Evolutionary conservation across 352 stramenopile genomes (phyloP), one percentile per base, ranked within the genome.

Genomic region (Pythium guiyangense): DNA sequence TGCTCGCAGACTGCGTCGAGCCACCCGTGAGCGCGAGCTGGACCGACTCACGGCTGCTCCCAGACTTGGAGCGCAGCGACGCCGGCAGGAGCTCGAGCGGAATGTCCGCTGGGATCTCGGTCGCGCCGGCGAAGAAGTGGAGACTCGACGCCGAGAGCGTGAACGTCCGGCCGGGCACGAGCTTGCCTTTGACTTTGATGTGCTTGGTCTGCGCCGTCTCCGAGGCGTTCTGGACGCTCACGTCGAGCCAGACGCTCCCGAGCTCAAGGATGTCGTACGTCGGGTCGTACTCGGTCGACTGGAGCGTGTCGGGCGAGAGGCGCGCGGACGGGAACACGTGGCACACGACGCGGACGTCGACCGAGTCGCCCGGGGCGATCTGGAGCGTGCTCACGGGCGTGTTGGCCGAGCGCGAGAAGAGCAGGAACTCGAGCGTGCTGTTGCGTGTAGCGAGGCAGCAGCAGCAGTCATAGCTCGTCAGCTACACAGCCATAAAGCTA

Each of bases 271-370:
- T 73, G 54, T 87, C 73, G 35, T 66, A 69, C 58, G 69, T 63
- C 57, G 65, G 37, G 31, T 71, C 68, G 52, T 69, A 68, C 4
- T 50, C 66, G 49, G 58, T 58, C 18, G 67, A 61, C 18, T 73
- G 62, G 66, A 80, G 68, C 12, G 66, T 76, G 12, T 86, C 70
- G 29, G 59, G 54, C 15, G 73, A 71, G 27, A 84, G 77, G 45
- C 84, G 76, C 57, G 84, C 79, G 17, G 77, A 88, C 2, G 77
- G 64, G 54, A 87, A 69, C 0, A 94, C 73, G 42, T 84, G 72
- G 48, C 86, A 92, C 20, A 90, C 77, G 4, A 96, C 84, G 12
- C 86, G 82, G 57, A 96, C 84, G 57, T 96, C 86, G 18, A 92
- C 68, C 4, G 79, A 91, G 26, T 96, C 86, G 5, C 79, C 81